Base-by-base conservation (phyloP, 2,329 filamentous ascomycete genomes). In the Hymenoscyphus albidus region DNA sequence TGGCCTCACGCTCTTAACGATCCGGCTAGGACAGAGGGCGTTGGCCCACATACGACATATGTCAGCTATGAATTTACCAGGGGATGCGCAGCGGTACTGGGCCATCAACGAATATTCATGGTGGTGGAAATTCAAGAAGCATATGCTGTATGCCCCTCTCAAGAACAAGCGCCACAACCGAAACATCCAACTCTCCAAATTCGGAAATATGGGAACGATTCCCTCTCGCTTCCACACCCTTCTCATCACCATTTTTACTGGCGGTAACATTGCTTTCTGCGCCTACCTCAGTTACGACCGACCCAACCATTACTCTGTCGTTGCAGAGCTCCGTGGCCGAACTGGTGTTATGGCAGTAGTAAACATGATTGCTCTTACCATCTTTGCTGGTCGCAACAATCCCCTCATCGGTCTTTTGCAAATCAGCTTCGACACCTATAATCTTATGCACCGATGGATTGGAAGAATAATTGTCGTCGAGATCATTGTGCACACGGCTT, bases 391-490 rank as follows among this genome's bases (percentile, higher is more conserved):
- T 42, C 90, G 95, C 75, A 98, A 98, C 81, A 99, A 98, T 79
- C 92, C 92, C 9, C 81, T 97, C 59, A 97, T 98, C 74, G 77
- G 82, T 3, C 77, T 96, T 40, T 83, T 98, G 64, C 86, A 89
- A 71, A 89, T 98, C 76, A 94, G 91, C 76, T 99, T 97, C 79
- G 95, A 98, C 77, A 96, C 93, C 0, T 98, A 96, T 83, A 98
- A 98, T 76, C 87, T 95, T 9, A 80, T 95, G 60, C 92, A 96
- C 76, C 85, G 92, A 69, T 96, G 91, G 91, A 85, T 92, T 67
- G 92, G 91, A 35, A 85, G 92, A 32, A 85, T 93, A 55, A 84
- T 90, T 51, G 85, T 92, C 31, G 64, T 88, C 1, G 88, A 94
- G 75, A 79, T 83, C n/a, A 71, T 92, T 58, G 81, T 89, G 14